Percentiles rank a stretch among this genome's conserved stretches.
phyloP scores from a whole-genome alignment of 495 filamentous ascomycete genomes.

The Penicillium alfredii region DNA sequence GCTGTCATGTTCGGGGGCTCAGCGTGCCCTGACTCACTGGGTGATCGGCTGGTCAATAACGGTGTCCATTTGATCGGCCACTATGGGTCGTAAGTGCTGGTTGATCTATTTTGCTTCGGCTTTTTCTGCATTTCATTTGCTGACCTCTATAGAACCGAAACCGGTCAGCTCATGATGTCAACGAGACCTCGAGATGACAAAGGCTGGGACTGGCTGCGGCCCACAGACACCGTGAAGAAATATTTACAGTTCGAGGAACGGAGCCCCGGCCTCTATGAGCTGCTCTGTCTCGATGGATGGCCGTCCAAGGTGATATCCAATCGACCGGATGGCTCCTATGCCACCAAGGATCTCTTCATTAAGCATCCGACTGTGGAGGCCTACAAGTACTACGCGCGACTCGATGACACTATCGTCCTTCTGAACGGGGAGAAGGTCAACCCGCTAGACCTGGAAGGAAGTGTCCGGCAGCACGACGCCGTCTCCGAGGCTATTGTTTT shows the following conservation, averaged over 20 bases:
- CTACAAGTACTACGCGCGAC: constrained; percentile 52
- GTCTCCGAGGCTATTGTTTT: constrained; percentile 29
- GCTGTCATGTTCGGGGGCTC: constrained; percentile 46
- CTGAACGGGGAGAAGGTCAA: constrained; percentile 61
- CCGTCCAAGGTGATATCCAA: constrained; percentile 55
- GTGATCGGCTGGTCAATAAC: constrained; percentile 42
- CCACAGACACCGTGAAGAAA: too few species aligned
- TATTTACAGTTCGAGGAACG: constrained; percentile 46
- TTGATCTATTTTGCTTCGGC: too few species aligned
- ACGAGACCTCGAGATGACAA: too few species aligned
- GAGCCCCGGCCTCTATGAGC: constrained; percentile 45
- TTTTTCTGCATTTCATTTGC: too few species aligned
- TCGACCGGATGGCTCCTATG: constrained; percentile 51
- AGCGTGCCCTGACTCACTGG: constrained; percentile 44
- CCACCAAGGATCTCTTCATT: constrained; percentile 52
- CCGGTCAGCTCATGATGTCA: too few species aligned
- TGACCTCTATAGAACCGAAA: too few species aligned
- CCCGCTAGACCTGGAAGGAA: constrained; percentile 49
- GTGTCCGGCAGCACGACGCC: constrained; percentile 19
- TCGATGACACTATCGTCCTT: constrained; percentile 53
- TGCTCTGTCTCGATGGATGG: constrained; percentile 52
- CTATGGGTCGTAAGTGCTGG: too few species aligned
- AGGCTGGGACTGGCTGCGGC: too few species aligned
- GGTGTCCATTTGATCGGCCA: constrained; percentile 48
- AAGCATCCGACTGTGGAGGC: constrained; percentile 46